Percentiles rank a stretch among this genome's conserved stretches.
Evolutionary conservation across 768 basidiomycete species (phyloP).

Genomic region (Lactarius hengduanensis): DNA sequence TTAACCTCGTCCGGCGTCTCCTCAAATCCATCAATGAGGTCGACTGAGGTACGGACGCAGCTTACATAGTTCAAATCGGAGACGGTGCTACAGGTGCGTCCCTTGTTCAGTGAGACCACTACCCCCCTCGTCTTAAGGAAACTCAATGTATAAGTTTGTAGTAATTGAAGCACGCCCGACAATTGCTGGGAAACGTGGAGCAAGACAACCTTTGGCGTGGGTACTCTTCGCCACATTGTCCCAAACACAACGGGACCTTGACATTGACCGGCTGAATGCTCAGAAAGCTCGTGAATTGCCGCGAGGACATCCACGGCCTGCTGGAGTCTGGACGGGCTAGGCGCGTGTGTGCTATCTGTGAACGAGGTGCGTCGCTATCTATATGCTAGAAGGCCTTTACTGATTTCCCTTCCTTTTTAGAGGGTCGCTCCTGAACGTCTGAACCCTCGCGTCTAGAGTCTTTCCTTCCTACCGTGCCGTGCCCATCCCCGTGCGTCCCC

Average conservation of each 20-base stretch:
- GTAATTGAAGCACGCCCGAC: conserved; percentile 26
- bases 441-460: conserved; percentile 32
- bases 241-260: not conserved
- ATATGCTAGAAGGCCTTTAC: not conserved
- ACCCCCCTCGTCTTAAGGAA: not conserved
- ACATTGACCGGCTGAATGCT: conserved; percentile 29
- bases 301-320: conserved; percentile 45
- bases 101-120: not conserved
- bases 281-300: conserved; percentile 45
- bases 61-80: no score
- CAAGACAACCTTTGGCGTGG: conserved; percentile 9
- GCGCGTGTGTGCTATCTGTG: no score
- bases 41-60: no score
- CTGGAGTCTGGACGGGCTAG: conserved; percentile 57
- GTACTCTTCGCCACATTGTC: not conserved
- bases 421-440: conserved; percentile 38
- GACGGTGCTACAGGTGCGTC: not conserved
- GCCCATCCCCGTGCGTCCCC: not conserved
- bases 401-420: conserved; percentile 33
- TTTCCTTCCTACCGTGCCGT: not conserved
- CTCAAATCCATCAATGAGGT: no score
- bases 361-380: conserved; percentile 57
- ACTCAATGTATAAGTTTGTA: not conserved
- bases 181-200: conserved; percentile 16
- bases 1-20: no score